Evolutionary conservation across 495 filamentous ascomycete genomes (phyloP).

Genomic region (Penicillium ucsense): DNA sequence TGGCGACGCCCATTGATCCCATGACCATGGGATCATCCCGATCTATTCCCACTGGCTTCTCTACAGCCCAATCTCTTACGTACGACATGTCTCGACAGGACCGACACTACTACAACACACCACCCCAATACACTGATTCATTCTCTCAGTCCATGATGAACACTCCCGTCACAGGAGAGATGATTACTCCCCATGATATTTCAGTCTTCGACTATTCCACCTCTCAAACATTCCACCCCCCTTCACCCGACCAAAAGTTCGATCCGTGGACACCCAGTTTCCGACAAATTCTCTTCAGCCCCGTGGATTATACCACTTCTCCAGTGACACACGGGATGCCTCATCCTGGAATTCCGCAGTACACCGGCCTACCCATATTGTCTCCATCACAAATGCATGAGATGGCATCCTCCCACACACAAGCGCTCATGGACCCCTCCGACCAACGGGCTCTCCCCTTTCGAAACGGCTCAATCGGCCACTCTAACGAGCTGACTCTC

Average conservation of each 20-base stretch:
- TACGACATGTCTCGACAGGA: conserved; percentile 27
- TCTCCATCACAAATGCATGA: conserved; percentile 20
- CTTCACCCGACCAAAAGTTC: conserved; percentile 21
- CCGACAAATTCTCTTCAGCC: conserved; percentile 31
- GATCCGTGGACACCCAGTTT: conserved; percentile 31
- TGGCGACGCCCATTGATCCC: conserved; percentile 23
- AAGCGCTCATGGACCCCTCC: conserved; percentile 13
- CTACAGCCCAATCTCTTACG: conserved; percentile 22
- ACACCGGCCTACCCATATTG: conserved; percentile 18
- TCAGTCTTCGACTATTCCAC: conserved; percentile 25
- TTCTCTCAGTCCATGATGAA: conserved; percentile 25
- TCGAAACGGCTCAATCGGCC: conserved; percentile 26
- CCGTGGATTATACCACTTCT: conserved; percentile 24
- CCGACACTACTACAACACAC: conserved; percentile 20
- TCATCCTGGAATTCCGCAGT: conserved; percentile 20
- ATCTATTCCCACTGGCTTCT: conserved; percentile 18
- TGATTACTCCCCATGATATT: conserved; percentile 26
- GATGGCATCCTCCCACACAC: conserved; percentile 16
- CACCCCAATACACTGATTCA: conserved; percentile 28
- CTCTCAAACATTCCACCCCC: conserved; percentile 16
- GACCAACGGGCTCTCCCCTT: conserved; percentile 16
- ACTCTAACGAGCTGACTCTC: conserved; percentile 19
- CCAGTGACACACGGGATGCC: conserved; percentile 16
- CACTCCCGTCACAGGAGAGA: conserved; percentile 19
- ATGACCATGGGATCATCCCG: conserved; percentile 8